phyloP scores from a whole-genome alignment of 2,329 filamentous ascomycete species.

The Talaromyces sp. region DNA sequence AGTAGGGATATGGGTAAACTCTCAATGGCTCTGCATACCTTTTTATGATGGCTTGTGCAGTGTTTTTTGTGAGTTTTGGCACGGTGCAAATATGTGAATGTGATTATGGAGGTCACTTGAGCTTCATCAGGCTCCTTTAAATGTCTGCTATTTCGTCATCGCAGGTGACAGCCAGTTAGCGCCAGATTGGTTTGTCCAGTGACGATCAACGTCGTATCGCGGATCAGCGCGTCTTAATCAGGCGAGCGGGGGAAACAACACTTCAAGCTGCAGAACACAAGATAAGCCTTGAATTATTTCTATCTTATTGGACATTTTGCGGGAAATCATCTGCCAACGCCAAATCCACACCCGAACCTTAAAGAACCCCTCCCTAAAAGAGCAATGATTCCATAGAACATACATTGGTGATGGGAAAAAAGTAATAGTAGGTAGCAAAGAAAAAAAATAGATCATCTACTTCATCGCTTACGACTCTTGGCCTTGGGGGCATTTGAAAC shows the following conservation, averaged over 20 bases:
- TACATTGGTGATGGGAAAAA: neutral
- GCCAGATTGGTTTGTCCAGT: slow-evolving; percentile 11
- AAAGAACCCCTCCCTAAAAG: neutral
- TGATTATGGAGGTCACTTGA: slow-evolving; percentile 1
- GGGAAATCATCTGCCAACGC: slow-evolving; percentile 25
- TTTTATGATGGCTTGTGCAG: slow-evolving; percentile 1
- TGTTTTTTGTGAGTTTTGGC: neutral
- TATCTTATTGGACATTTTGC: slow-evolving; percentile 11
- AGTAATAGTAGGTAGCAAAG: neutral
- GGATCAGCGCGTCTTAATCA: slow-evolving; percentile 17
- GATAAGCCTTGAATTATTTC: slow-evolving; percentile 21
- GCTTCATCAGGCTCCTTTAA: neutral
- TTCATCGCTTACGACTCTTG: slow-evolving; percentile 54
- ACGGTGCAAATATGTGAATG: neutral
- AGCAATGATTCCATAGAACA: neutral
- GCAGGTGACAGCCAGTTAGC: slow-evolving; percentile 7
- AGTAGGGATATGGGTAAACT: neutral
- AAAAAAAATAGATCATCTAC: slow-evolving; percentile 2
- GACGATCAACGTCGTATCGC: slow-evolving; percentile 14
- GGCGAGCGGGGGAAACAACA: slow-evolving; percentile 6
- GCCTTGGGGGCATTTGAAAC: slow-evolving; percentile 68
- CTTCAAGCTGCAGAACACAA: slow-evolving; percentile 6
- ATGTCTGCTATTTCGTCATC: slow-evolving; percentile 8
- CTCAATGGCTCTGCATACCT: neutral
- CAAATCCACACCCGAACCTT: slow-evolving; percentile 8